Percentiles rank a stretch among this genome's conserved stretches.
phyloP scores from a whole-genome alignment of 768 basidiomycete species.

The Terana coerulea region DNA sequence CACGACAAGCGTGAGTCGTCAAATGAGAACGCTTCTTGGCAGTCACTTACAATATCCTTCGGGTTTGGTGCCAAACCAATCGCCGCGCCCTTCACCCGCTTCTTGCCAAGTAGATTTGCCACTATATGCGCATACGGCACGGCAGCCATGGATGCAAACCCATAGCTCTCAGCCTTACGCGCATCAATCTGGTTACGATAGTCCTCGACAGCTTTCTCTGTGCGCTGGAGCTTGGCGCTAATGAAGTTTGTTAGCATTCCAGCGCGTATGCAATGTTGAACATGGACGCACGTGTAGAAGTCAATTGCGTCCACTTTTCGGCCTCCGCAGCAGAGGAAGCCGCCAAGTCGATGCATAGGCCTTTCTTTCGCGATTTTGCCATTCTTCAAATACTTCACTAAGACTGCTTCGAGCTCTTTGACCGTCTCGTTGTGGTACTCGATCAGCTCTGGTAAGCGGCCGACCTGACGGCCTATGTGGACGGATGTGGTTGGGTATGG shows the following conservation, averaged over 20 bases:
- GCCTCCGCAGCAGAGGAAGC: slow-evolving; percentile 80
- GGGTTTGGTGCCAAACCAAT: slow-evolving; percentile 83
- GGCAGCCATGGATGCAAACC: slow-evolving; percentile 88
- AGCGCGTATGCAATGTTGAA: neutral
- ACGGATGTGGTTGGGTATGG: slow-evolving; percentile 92
- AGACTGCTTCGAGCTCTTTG: slow-evolving; percentile 81
- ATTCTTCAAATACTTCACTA: slow-evolving; percentile 87
- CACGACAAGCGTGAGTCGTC: neutral
- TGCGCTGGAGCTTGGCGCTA: slow-evolving; percentile 48
- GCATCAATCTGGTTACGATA: slow-evolving; percentile 69
- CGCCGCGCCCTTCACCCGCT: slow-evolving; percentile 68
- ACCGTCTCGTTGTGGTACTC: slow-evolving; percentile 94
- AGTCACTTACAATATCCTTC: slow-evolving; percentile 73
- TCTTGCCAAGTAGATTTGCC: slow-evolving; percentile 62
- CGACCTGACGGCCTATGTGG: slow-evolving; percentile 84
- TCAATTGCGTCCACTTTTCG: slow-evolving; percentile 89
- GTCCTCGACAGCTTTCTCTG: slow-evolving; percentile 71
- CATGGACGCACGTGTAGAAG: slow-evolving; percentile 72
- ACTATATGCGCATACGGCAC: slow-evolving; percentile 87
- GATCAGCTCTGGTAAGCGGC: slow-evolving; percentile 84
- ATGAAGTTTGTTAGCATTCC: neutral
- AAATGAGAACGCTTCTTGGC: slow-evolving; percentile 1
- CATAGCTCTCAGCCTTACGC: slow-evolving; percentile 83
- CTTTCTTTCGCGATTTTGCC: slow-evolving; percentile 76
- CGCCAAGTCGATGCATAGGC: slow-evolving; percentile 78